Conservation (phyloP, 805 yeast species). For the Yarrowia deformans region DNA sequence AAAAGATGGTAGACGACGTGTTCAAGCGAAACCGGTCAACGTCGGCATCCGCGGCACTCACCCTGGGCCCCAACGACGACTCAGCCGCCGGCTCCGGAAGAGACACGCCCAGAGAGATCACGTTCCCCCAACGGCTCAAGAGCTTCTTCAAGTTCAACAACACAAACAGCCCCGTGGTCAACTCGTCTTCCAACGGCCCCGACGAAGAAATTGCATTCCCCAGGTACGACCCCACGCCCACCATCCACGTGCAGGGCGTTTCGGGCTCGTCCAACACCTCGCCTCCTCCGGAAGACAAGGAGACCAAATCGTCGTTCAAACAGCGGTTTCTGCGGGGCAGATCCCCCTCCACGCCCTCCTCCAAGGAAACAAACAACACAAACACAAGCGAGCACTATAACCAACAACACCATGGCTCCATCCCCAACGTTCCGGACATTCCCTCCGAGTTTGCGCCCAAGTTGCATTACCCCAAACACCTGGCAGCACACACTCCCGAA, state of each 20-base stretch:
- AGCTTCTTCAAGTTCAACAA: slow-evolving; percentile 49
- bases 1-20: slow-evolving; percentile 19
- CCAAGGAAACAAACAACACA: slow-evolving; percentile 1
- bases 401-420: background rate
- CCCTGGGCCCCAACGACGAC: slow-evolving; percentile 12
- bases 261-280: background rate
- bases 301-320: slow-evolving; percentile 18
- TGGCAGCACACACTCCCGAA: slow-evolving; percentile 12
- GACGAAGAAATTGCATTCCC: slow-evolving; percentile 40
- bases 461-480: slow-evolving; percentile 8
- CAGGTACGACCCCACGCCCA: slow-evolving; percentile 34
- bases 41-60: slow-evolving; percentile 27
- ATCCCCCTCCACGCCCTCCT: slow-evolving; percentile 32
- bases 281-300: slow-evolving; percentile 27
- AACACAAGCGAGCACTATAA: background rate
- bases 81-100: too few species aligned
- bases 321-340: slow-evolving; percentile 23
- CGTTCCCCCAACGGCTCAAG: slow-evolving; percentile 48
- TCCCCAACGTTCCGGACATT: slow-evolving; percentile 8
- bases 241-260: slow-evolving; percentile 4
- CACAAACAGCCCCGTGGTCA: slow-evolving; percentile 32
- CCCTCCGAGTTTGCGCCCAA: slow-evolving; percentile 23
- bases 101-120: slow-evolving; percentile 20
- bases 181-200: slow-evolving; percentile 1
- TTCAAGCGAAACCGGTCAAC: slow-evolving; percentile 36